Evolutionary conservation across 306 rosid genomes (phyloP).

Genomic region (Castanospermum australe): DNA sequence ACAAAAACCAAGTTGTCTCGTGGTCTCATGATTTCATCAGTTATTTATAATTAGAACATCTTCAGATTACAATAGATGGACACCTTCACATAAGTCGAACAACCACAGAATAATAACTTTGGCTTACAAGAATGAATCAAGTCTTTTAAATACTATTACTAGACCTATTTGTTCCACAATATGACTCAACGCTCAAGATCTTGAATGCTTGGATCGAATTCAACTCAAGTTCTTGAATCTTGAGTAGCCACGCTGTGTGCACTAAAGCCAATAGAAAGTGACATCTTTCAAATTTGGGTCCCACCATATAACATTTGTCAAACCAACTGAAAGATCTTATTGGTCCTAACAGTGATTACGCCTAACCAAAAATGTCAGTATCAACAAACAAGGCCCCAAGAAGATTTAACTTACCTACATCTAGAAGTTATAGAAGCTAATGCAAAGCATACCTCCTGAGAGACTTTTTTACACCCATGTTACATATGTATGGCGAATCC

Average conservation of each 20-base stretch:
- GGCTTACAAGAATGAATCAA: not conserved
- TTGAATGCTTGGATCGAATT: not conserved
- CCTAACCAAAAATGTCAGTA: too few species aligned
- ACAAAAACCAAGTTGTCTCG: not conserved
- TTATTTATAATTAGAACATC: not conserved
- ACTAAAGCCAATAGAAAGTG: not conserved
- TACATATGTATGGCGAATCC: constrained; percentile 71
- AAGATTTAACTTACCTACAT: not conserved
- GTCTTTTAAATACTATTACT: not conserved
- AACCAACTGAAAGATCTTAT: not conserved
- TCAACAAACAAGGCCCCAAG: not conserved
- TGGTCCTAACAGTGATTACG: not conserved
- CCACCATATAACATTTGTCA: not conserved
- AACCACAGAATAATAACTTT: not conserved
- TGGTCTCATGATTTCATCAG: not conserved
- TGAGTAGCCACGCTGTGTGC: not conserved
- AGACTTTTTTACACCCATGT: constrained; percentile 64
- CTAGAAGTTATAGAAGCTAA: not conserved
- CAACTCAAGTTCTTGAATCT: not conserved
- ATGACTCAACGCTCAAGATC: not conserved
- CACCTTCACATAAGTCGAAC: not conserved
- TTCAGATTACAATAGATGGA: not conserved
- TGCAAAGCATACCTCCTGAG: constrained; percentile 62
- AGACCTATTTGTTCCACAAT: not conserved
- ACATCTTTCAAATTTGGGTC: not conserved